Conservation (phyloP, 352 stramenopile genomes). For the Phytophthora europaea region DNA sequence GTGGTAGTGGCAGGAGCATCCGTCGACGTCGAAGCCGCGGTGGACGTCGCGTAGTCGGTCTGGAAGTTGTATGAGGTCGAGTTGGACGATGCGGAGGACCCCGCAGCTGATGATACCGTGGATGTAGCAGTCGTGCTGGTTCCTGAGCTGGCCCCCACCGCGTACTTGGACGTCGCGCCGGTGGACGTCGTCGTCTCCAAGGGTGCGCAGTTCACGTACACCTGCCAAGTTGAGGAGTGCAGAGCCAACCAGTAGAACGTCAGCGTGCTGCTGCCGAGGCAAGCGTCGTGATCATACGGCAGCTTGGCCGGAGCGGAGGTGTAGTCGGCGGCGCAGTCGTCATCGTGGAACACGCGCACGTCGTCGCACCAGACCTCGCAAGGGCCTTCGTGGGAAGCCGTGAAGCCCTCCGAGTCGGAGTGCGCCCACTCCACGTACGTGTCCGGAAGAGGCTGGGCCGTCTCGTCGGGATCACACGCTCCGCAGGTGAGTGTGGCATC, state of each 20-base stretch:
- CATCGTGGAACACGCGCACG: conserved; percentile 47
- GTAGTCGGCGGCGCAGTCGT: conserved; percentile 51
- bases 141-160: conserved; percentile 17
- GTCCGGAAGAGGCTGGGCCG: conserved; percentile 28
- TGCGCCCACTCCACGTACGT: conserved; percentile 41
- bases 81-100: neutral
- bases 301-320: conserved; percentile 42
- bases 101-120: conserved; percentile 6
- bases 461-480: conserved; percentile 36
- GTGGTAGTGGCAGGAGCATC: conserved; percentile 8
- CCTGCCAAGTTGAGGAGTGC: conserved; percentile 54
- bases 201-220: conserved; percentile 49
- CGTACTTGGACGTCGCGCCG: conserved; percentile 22
- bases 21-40: conserved; percentile 22
- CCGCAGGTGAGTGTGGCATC: conserved; percentile 37
- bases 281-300: conserved; percentile 46
- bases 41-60: conserved; percentile 18
- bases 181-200: conserved; percentile 27
- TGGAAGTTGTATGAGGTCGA: conserved; percentile 17
- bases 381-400: conserved; percentile 49
- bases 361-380: conserved; percentile 63
- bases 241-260: conserved; percentile 58
- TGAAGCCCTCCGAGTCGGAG: conserved; percentile 42
- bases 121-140: conserved; percentile 24
- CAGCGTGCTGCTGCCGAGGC: conserved; percentile 36